Base-by-base conservation (phyloP, 1,284 basidiomycete genomes). In the Cystobasidium slooffiae region DNA sequence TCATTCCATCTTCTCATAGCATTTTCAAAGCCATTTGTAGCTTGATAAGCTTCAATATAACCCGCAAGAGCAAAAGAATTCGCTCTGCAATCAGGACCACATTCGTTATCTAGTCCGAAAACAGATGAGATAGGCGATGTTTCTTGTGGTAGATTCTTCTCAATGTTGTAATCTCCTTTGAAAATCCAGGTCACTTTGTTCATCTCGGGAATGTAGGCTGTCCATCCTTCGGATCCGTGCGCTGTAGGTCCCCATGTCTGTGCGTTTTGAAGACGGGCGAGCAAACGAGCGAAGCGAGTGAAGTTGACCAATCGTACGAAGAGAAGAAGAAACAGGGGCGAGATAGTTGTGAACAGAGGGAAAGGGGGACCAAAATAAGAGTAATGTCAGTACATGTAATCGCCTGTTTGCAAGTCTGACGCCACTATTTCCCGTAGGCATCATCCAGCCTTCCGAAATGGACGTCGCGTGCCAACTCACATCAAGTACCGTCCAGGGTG, bases 141-240 rank as follows among this genome's bases (percentile, higher is more conserved):
- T 16, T 68, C 70, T 18, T 52, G 31, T 10, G 72, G 65, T 9
- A 76, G 65, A 24, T 74, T 69, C 24, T 68, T 66, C 37, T 76
- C 75, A 51, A 74, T 37, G 44, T 67, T 58, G 65, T 63, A 69
- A 49, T 76, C 52, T 39, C 75, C 75, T 49, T 63, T 62, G 64
- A 76, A 76, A 64, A 76, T 66, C 53, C 65, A 18, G 22, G 70
- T 52, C 58, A 69, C 74, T 41, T 75, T 66, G 64, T 66, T 66
- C 64, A 66, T 66, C 43, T 66, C 64, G 24, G 64, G 64, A 31
- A 66, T 52, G 44, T 52, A 66, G 12, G 64, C 64, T 14, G 64
- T 52, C 49, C 47, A 66, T 39, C 64, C 64, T 52, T 66, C 49
- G 14, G 64, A 47, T 20, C 64, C 64, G 24, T 66, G 64, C 6